Evolutionary conservation across 1,139 yeast species (phyloP).

Genomic region (Scheffersomyces segobiensis): DNA sequence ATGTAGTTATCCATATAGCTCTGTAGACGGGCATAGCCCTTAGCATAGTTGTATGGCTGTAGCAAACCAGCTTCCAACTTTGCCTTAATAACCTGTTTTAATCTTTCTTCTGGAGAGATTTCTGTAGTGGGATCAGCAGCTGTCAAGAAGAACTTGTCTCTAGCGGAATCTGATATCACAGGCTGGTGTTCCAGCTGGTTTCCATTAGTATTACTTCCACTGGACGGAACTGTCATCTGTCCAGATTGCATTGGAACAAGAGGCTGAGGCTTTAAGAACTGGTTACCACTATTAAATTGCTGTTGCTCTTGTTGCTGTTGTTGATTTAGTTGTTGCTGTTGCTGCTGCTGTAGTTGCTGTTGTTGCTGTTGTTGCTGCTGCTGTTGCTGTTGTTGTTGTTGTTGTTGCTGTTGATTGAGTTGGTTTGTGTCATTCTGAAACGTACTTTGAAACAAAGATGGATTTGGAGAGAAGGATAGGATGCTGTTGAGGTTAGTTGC

Average conservation of each 20-base stretch:
- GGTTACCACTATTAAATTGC: slow-evolving; percentile 1
- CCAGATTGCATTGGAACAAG: background rate
- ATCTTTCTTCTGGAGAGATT: slow-evolving; percentile 89
- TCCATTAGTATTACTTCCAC: background rate
- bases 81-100: slow-evolving; percentile 94
- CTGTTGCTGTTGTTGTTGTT: slow-evolving; percentile 9
- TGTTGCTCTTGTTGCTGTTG: slow-evolving; percentile 3
- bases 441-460: slow-evolving; percentile 21
- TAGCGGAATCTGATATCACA: slow-evolving; percentile 72
- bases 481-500: slow-evolving; percentile 22
- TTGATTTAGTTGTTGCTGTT: slow-evolving; percentile 5
- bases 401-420: slow-evolving; percentile 9
- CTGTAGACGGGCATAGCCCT: slow-evolving; percentile 89
- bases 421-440: slow-evolving; percentile 17
- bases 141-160: slow-evolving; percentile 90
- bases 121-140: slow-evolving; percentile 98
- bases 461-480: slow-evolving; percentile 31
- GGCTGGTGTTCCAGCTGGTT: slow-evolving; percentile 34
- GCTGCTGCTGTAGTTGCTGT: slow-evolving; percentile 2
- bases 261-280: slow-evolving; percentile 8
- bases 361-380: slow-evolving; percentile 12
- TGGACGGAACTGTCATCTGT: slow-evolving; percentile 2
- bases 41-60: slow-evolving; percentile 92
- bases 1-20: slow-evolving; percentile 91
- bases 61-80: slow-evolving; percentile 90